phyloP scores from a whole-genome alignment of 441 rosid species.

The Gossypium schwendimanii region DNA sequence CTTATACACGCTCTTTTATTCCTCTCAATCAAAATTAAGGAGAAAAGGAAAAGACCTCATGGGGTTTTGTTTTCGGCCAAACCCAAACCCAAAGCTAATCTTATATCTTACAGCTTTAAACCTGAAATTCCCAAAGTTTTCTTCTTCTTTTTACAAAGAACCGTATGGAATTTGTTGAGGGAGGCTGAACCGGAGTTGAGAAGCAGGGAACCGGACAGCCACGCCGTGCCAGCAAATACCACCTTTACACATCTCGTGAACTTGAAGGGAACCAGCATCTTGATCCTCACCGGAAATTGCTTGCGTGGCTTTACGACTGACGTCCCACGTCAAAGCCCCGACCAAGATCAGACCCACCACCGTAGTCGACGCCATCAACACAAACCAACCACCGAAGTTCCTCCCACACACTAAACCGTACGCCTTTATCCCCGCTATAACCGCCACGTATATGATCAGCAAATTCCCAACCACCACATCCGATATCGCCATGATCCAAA shows the following conservation, averaged over 20 bases:
- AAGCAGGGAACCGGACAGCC: slow-evolving; percentile 82
- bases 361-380: slow-evolving; percentile 56
- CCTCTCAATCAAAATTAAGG: background rate
- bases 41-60: background rate
- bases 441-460: slow-evolving; percentile 73
- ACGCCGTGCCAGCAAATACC: slow-evolving; percentile 99
- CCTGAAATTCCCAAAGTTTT: background rate
- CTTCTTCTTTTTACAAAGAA: slow-evolving; percentile 16
- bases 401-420: slow-evolving; percentile 53
- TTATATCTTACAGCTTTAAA: slow-evolving; percentile 1
- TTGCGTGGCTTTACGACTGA: slow-evolving; percentile 64
- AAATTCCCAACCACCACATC: slow-evolving; percentile 76
- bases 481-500: slow-evolving; percentile 54
- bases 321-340: slow-evolving; percentile 81
- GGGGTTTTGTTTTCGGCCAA: background rate
- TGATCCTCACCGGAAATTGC: slow-evolving; percentile 50
- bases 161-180: slow-evolving; percentile 47
- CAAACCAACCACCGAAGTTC: slow-evolving; percentile 64
- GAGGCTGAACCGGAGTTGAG: slow-evolving; percentile 84
- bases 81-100: too few relatives aligned
- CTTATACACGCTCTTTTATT: background rate
- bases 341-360: slow-evolving; percentile 55
- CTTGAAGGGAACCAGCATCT: slow-evolving; percentile 12
- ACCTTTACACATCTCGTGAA: slow-evolving; percentile 65
- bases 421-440: slow-evolving; percentile 67